Base-by-base conservation (phyloP, 2,329 filamentous ascomycete species). In the Penicillium sp. region DNA sequence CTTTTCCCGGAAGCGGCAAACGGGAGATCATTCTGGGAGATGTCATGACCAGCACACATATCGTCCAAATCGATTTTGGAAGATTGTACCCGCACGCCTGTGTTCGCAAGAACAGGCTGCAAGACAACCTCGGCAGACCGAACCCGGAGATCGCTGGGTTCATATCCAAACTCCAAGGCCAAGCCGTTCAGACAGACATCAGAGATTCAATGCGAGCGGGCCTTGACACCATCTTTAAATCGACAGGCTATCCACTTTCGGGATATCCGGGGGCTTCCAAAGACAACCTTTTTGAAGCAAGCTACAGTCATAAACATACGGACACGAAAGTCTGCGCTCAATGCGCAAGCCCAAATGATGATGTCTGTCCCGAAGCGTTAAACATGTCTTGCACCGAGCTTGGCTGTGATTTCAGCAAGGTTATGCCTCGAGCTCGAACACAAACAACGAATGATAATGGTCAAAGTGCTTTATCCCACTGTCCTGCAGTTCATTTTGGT, bases 81-180 rank as follows among this genome's bases (percentile, higher is more conserved):
- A 55, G 60, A n/a, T 57, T 57, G 23, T 63, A 58, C 44, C 49
- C 60, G 0, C 51, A 56, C 22, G 51, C 44, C n/a, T 63, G 67
- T 18, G 27, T 27, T 27, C 49, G 58, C 2, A 75, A 68, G 45
- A 49, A 68, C 25, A 63, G 53, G 0, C 33, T 66, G 5, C 27
- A 31, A 31, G 27, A 31, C 8, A 31, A 31, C 53, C 66, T 71
- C 6, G 63, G 65, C 2, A 57, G 64, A 35, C 62, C 68, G 9
- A 66, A 60, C 29, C 58, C 58, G 18, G 66, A 73, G 25, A 67
- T 75, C 20, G 65, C 66, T 4, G 54, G 58, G 1, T 43, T 73
- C 15, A 47, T 75, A 23, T 43, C 23, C 37, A 23, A 43, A 25
- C 0, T 75, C 71, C 49, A 55, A 51, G 3, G 64, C 7, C 27